Evolutionary conservation across 768 basidiomycete genomes (phyloP), one percentile per base, ranked within the genome.

Genomic region (Pulveroboletus sp.): DNA sequence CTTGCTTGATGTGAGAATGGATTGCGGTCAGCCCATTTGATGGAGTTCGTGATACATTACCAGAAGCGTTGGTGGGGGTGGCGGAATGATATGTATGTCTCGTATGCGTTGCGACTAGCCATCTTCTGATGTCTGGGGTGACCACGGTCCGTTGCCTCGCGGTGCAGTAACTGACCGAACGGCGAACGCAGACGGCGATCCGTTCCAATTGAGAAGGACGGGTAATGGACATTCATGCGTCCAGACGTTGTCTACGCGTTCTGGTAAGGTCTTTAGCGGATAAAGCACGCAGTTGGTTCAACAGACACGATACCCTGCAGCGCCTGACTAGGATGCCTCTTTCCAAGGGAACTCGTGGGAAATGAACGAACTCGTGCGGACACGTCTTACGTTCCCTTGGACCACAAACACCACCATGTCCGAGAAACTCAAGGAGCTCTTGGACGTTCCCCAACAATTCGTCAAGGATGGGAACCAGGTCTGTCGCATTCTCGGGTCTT

Each of bases 381-480:
- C 67, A 73, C 68, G 64, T 72, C 57, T 58, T 56, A 44, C 21
- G 54, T 44, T 46, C 37, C 49, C 37, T 57, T 36, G 50, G 40
- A 58, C 37, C 45, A 43, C 43, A 50, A 31, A 50, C 61, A 56
- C 49, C 69, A 73, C 56, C 72, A 95, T 93, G 89, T 89, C 92
- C 54, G 93, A 95, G 66, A 87, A 89, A 75, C 65, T 95, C 50
- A 84, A 81, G 64, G 95, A 97, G 65, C 84, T 97, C 73, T 71
- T 88, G 54, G 93, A 96, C 47, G 78, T 94, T 47, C 93, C 93
- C 32, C 89, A 93, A 69, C 82, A 93, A 61, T 97, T 97, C 70
- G 60, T 93, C 59, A 87, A 81, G 61, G 96, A 99, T 60, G 95
- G 95, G 50, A 89, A 88, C 61, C 91, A 93, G 78, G 95, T 92